A percentile compares a stretch with the other conserved stretches of the same genome.
phyloP scores from a whole-genome alignment of 129 eudicot species.

The Arctium lappa region DNA sequence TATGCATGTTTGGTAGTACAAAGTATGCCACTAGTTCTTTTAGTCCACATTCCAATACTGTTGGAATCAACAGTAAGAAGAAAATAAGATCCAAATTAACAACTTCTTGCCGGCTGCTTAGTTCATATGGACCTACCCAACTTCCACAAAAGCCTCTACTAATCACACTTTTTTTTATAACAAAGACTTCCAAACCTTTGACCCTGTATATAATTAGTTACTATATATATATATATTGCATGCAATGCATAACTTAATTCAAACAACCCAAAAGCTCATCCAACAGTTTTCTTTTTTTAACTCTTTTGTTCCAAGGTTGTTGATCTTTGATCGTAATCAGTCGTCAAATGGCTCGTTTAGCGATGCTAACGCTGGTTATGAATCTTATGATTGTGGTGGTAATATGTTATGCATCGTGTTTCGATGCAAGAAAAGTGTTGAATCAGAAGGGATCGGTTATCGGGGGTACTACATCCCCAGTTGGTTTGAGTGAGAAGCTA shows the following conservation, averaged over 20 bases:
- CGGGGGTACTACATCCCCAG: slow-evolving; percentile 8
- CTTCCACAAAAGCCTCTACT: slow-evolving; percentile 26
- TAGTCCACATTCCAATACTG: slow-evolving; percentile 6
- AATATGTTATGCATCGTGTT: slow-evolving; percentile 20
- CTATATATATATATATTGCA: slow-evolving; percentile 34
- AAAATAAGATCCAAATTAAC: slow-evolving; percentile 2
- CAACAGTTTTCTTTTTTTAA: slow-evolving; percentile 6
- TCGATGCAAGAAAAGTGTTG: slow-evolving; percentile 46
- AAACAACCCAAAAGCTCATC: slow-evolving; percentile 24
- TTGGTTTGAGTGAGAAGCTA: slow-evolving; percentile 30
- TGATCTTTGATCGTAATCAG: background rate
- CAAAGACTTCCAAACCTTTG: slow-evolving; percentile 11
- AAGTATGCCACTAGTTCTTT: slow-evolving; percentile 21
- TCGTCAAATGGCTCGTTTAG: slow-evolving; percentile 45
- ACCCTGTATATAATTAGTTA: background rate
- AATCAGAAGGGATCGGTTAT: slow-evolving; percentile 1
- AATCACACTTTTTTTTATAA: slow-evolving; percentile 2
- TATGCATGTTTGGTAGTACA: background rate
- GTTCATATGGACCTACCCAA: slow-evolving; percentile 43
- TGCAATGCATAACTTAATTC: slow-evolving; percentile 8
- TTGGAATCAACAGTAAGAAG: slow-evolving; percentile 6
- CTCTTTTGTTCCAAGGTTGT: background rate
- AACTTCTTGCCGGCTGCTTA: slow-evolving; percentile 47
- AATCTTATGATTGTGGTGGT: slow-evolving; percentile 22
- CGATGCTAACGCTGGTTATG: background rate